Conservation (phyloP, 176 grass and related monocot species). For the Dactylis glomerata region DNA sequence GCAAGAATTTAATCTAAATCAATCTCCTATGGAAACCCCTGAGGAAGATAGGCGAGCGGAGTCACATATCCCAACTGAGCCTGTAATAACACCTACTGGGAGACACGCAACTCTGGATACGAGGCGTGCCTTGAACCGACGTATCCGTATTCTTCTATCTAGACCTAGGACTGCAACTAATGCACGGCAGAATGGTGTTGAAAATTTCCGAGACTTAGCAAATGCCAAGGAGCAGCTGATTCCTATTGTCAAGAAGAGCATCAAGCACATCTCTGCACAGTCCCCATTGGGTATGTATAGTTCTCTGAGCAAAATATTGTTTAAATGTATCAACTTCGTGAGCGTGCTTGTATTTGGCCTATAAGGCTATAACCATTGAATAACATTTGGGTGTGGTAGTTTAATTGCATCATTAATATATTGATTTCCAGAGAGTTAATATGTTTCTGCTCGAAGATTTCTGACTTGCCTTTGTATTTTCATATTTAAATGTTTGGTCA, state of each 20-base stretch:
- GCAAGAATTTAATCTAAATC: constrained; percentile 63
- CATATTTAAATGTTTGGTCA: no score
- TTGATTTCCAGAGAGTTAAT: no score
- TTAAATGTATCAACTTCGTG: no score
- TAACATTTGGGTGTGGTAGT: no score
- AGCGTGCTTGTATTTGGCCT: no score
- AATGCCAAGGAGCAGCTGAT: constrained; percentile 50
- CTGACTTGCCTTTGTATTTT: no score
- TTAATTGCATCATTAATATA: no score
- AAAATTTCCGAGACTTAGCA: constrained; percentile 32
- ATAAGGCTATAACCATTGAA: no score
- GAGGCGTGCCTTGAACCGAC: constrained; percentile 44
- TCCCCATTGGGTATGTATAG: constrained; percentile 51
- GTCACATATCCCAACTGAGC: constrained; percentile 35
- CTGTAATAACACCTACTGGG: constrained; percentile 37
- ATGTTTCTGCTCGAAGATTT: no score
- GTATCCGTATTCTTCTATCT: constrained; percentile 54
- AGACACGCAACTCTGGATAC: constrained; percentile 49
- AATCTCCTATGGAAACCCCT: constrained; percentile 39
- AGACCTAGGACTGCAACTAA: constrained; percentile 19
- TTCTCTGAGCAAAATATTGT: not conserved
- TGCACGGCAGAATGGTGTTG: not conserved
- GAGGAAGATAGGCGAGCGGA: constrained; percentile 37
- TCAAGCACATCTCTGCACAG: constrained; percentile 44
- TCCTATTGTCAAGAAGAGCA: constrained; percentile 44